Conservation (phyloP, 2,329 filamentous ascomycete species). For the Nakataea oryzae region DNA sequence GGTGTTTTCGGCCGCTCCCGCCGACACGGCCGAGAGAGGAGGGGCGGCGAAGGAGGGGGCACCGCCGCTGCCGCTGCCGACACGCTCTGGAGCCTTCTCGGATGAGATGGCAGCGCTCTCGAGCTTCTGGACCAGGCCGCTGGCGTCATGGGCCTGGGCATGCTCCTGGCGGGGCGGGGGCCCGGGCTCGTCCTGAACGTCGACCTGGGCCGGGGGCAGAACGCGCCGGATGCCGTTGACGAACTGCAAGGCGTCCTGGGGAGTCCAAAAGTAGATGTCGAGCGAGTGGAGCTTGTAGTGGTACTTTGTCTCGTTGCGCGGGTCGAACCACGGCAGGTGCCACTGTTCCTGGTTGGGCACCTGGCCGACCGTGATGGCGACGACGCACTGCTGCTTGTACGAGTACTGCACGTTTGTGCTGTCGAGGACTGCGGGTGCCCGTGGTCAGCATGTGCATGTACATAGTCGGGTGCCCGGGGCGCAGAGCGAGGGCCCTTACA, state of each 20-base stretch:
- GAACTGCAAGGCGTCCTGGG: constrained; percentile 60
- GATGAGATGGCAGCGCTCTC: constrained; percentile 58
- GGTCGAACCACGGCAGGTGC: constrained; percentile 66
- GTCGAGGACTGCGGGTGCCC: constrained; percentile 45
- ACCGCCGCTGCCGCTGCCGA: constrained; percentile 8
- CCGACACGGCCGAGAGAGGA: constrained; percentile 23
- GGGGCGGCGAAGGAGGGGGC: constrained; percentile 28
- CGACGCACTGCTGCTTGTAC: constrained; percentile 62
- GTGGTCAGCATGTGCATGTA: neutral
- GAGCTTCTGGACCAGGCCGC: constrained; percentile 61
- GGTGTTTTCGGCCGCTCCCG: constrained; percentile 11
- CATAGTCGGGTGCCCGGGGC: constrained; percentile 5
- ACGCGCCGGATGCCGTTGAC: constrained; percentile 58
- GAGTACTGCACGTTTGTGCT: constrained; percentile 56
- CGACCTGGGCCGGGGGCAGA: constrained; percentile 48
- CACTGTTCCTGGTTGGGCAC: constrained; percentile 47
- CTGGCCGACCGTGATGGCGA: constrained; percentile 55
- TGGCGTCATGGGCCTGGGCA: constrained; percentile 38
- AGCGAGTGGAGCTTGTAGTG: constrained; percentile 68
- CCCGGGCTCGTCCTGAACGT: constrained; percentile 54
- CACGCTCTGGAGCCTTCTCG: constrained; percentile 14
- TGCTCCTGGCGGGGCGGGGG: constrained; percentile 31
- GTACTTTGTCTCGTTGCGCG: constrained; percentile 65
- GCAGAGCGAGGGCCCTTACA: constrained; percentile 38
- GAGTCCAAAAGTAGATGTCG: constrained; percentile 73